Conservation (phyloP, 352 stramenopile genomes). For the Pythium pectinolyticum region DNA sequence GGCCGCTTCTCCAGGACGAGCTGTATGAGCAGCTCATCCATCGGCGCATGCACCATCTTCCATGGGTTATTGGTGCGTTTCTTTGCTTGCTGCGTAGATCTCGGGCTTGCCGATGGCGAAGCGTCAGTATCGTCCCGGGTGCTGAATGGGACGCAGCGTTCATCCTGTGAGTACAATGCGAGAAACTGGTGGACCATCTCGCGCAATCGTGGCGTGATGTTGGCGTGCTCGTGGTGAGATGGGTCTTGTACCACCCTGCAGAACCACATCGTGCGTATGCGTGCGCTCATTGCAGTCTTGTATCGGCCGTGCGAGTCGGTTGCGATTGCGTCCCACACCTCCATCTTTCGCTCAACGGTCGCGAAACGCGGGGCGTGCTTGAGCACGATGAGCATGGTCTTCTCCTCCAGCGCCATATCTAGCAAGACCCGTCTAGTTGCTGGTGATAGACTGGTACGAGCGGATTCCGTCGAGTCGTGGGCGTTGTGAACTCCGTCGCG, state of each 20-base stretch:
- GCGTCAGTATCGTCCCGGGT: neutral
- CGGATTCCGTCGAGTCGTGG: too few relatives aligned
- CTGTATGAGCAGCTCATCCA: neutral
- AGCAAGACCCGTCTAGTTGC: too few relatives aligned
- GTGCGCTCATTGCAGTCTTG: neutral
- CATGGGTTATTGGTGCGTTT: too few relatives aligned
- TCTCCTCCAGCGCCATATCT: neutral
- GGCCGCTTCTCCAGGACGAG: conserved; percentile 13
- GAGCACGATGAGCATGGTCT: neutral
- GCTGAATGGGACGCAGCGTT: too few relatives aligned
- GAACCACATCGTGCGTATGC: neutral
- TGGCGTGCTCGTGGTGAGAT: neutral
- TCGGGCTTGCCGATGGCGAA: neutral
- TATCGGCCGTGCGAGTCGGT: neutral
- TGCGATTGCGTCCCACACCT: conserved; percentile 8
- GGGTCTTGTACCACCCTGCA: conserved; percentile 2
- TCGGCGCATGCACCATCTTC: neutral
- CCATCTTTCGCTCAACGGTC: neutral
- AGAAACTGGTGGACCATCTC: neutral
- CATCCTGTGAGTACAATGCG: neutral
- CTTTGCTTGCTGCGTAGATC: neutral
- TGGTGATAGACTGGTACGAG: too few relatives aligned
- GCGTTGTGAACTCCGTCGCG: too few relatives aligned
- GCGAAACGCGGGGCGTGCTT: neutral
- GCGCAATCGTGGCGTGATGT: neutral